Evolutionary conservation across 148 eudicot genomes (phyloP).

Genomic region (Gaultheria prostrata): DNA sequence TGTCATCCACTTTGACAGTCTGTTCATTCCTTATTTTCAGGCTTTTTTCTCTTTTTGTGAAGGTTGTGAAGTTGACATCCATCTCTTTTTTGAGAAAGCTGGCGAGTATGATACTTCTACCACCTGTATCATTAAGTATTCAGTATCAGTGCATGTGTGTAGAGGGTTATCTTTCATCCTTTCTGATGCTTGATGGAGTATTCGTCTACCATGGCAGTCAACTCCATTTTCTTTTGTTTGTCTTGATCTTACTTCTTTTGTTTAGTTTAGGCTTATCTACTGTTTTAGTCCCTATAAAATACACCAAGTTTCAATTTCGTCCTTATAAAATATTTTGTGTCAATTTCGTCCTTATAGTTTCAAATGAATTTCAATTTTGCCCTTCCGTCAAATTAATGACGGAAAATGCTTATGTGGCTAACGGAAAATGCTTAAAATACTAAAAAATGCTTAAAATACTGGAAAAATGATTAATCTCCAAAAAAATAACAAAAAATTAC

Average conservation of each 20-base stretch:
- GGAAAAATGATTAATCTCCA: no score
- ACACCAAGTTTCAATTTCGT: no score
- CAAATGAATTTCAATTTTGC: no score
- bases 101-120: slow-evolving; percentile 81
- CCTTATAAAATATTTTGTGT: no score
- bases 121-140: neutral
- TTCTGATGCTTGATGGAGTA: neutral
- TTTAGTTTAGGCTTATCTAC: no score
- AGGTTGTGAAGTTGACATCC: slow-evolving; percentile 93
- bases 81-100: slow-evolving; percentile 82
- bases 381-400: no score
- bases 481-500: no score
- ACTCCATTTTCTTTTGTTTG: neutral
- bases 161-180: neutral
- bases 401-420: no score
- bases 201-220: neutral
- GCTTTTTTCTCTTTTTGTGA: slow-evolving; percentile 93
- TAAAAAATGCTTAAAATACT: no score
- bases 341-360: no score
- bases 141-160: neutral
- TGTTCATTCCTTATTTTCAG: slow-evolving; percentile 40
- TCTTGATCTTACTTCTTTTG: neutral
- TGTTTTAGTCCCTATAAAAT: no score
- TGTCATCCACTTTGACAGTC: neutral
- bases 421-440: no score